Percentiles rank a stretch among this genome's conserved stretches.
Evolutionary conservation across 2,329 filamentous ascomycete species (phyloP).

Genomic region (Amauroascus niger): DNA sequence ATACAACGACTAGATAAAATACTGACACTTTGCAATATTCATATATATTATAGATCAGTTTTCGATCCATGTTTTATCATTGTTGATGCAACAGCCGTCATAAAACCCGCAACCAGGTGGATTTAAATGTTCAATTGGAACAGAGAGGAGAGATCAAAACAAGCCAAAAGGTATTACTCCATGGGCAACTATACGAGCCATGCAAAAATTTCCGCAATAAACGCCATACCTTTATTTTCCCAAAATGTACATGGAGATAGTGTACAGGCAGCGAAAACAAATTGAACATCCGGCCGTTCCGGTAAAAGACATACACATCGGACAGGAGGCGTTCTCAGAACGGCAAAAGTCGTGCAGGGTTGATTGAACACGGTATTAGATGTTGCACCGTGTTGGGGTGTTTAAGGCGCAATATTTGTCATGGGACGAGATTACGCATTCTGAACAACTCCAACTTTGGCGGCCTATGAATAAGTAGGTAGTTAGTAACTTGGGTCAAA

Average conservation of each 20-base stretch:
- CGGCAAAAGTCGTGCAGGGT: not conserved
- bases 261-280: conserved; percentile 10
- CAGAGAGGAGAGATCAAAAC: conserved; percentile 14
- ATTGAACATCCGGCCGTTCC: not conserved
- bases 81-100: not conserved
- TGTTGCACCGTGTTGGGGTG: not conserved
- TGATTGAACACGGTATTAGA: not conserved
- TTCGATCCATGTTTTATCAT: conserved; percentile 1
- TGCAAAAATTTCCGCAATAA: conserved; percentile 4
- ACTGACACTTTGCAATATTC: not conserved
- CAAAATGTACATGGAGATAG: conserved; percentile 10
- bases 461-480: conserved; percentile 47
- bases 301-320: not conserved
- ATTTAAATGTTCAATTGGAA: not conserved
- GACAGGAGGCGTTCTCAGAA: not conserved
- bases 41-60: not conserved
- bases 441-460: conserved; percentile 94
- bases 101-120: not conserved
- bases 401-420: not conserved
- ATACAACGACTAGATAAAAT: not conserved
- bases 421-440: conserved; percentile 44
- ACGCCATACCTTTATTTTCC: conserved; percentile 13
- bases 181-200: not conserved
- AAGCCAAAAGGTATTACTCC: not conserved
- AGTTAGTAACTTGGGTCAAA: conserved; percentile 14